A percentile compares a stretch with the other conserved stretches of the same genome.
phyloP scores from a whole-genome alignment of 2,329 filamentous ascomycete genomes.

The Periglandula ipomoeae region DNA sequence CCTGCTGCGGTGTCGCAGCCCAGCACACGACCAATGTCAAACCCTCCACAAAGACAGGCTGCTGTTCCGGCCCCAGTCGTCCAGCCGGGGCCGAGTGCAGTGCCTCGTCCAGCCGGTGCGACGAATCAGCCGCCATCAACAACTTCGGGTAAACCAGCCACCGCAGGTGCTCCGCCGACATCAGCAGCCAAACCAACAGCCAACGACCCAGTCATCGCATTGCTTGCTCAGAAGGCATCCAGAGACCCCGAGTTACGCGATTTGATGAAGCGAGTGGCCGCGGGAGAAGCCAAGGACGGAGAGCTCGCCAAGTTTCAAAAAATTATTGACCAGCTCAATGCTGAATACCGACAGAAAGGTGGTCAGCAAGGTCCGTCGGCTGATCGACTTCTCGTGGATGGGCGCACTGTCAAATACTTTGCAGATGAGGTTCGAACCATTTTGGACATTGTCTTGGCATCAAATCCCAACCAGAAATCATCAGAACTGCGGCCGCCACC shows the following conservation, averaged over 20 bases:
- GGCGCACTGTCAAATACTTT: conserved; percentile 49
- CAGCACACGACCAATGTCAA: conserved; percentile 14
- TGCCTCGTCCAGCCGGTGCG: conserved; percentile 1
- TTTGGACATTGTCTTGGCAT: conserved; percentile 48
- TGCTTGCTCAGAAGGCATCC: conserved; percentile 66
- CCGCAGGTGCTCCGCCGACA: conserved; percentile 9
- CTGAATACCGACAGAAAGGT: conserved; percentile 44
- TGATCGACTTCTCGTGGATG: conserved; percentile 44
- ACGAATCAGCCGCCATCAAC: conserved; percentile 6
- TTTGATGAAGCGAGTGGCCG: conserved; percentile 75
- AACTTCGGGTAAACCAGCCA: conserved; percentile 12
- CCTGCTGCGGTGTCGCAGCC: conserved; percentile 15
- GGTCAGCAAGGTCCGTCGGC: conserved; percentile 43
- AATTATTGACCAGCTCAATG: conserved; percentile 71
- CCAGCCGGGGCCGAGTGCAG: conserved; percentile 4
- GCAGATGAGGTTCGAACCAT: conserved; percentile 50
- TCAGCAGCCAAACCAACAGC: conserved; percentile 17
- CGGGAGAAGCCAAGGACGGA: conserved; percentile 59
- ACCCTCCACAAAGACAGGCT: conserved; percentile 12
- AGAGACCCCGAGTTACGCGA: conserved; percentile 64
- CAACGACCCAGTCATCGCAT: conserved; percentile 71
- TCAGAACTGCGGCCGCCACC: conserved; percentile 42
- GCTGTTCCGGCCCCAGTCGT: conserved; percentile 11
- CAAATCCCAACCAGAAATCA: conserved; percentile 48
- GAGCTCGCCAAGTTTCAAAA: conserved; percentile 69